phyloP scores from a whole-genome alignment of 2,329 filamentous ascomycete genomes.

The Ceratocystis ficicola region DNA sequence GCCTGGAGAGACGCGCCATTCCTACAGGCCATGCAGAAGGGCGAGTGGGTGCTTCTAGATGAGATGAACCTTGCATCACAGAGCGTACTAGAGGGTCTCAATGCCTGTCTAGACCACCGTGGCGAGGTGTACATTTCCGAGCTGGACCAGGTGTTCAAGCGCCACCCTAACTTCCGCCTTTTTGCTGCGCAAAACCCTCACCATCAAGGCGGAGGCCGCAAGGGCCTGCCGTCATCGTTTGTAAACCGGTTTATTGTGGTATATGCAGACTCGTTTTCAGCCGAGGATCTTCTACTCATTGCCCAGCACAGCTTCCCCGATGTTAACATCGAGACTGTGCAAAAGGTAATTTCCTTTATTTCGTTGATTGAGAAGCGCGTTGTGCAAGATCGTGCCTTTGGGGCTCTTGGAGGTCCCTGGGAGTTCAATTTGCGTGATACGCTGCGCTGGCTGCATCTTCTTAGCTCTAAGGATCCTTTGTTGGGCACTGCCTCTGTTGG shows the following conservation, averaged over 20 bases:
- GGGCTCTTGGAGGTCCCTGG: conserved; percentile 66
- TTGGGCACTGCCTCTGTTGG: conserved; percentile 40
- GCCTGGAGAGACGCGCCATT: conserved; percentile 95
- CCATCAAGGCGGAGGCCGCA: conserved; percentile 88
- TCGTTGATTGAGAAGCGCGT: conserved; percentile 64
- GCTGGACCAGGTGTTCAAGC: conserved; percentile 82
- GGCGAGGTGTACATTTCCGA: conserved; percentile 94
- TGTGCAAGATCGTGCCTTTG: conserved; percentile 45
- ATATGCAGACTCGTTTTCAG: conserved; percentile 80
- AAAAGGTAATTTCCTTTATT: conserved; percentile 66
- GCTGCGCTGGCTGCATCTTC: conserved; percentile 70
- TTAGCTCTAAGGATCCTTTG: conserved; percentile 35
- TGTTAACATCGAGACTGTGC: conserved; percentile 47
- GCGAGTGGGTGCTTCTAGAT: conserved; percentile 91
- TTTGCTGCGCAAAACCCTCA: conserved; percentile 98
- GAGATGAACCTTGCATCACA: conserved; percentile 99
- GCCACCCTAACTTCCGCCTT: conserved; percentile 80
- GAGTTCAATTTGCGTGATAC: conserved; percentile 91
- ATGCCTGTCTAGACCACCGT: conserved; percentile 91
- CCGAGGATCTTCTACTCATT: conserved; percentile 70
- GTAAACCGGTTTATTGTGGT: conserved; percentile 98
- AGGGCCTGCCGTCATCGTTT: conserved; percentile 87
- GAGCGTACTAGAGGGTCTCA: conserved; percentile 88
- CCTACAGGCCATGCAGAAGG: conserved; percentile 87
- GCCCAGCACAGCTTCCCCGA: conserved; percentile 63